Base-by-base conservation (phyloP, 225 moss, liverwort and hornwort species). In the Ulota crispa region DNA sequence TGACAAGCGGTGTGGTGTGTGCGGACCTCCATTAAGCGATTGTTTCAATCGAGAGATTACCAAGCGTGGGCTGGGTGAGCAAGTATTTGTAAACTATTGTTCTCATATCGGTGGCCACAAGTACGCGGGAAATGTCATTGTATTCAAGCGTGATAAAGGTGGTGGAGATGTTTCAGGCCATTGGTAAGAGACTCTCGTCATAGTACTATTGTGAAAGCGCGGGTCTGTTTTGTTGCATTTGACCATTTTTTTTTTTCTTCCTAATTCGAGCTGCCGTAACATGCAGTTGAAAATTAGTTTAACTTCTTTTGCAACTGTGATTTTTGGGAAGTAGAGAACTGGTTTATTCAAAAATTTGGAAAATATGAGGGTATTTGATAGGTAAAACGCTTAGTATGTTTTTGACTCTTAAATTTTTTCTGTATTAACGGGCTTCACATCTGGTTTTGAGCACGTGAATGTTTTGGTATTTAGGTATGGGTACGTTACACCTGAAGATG, bases 91-190 rank as follows among this genome's bases (percentile, higher is more conserved):
- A 66, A 90, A 89, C 67, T 88, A 80, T 53, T 99, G 99, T 86
- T 99, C 94, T 86, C 99, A 99, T 52, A 84, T 99, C 70, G 99
- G 99, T 73, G 99, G 99, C 20, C 99, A 99, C 82, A 99, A 96
- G 86, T 99, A 91, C 73, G 99, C 99, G 9, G 99, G 99, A 36
- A 99, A 99, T 63, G 88, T 93, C 8, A 99, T 99, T 57, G 88
- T 99, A 16, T 99, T 92, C 77, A 86, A 92, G 73, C 71, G 72
- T 70, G 86, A 87, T 63, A 79, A 47, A 43, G 87, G 41, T 23
- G 74, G 83, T 8, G 91, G 84, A 37, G 70, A 68, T 41, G 89
- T 88, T 23, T 84, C 90, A 73, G 99, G 96, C 57, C 93, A 99
- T 85, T 99, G 99, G 99, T 95, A 83, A 90, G 87, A 43, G 42